Conservation (phyloP, 768 basidiomycete genomes). For the Naganishia friedmannii region DNA sequence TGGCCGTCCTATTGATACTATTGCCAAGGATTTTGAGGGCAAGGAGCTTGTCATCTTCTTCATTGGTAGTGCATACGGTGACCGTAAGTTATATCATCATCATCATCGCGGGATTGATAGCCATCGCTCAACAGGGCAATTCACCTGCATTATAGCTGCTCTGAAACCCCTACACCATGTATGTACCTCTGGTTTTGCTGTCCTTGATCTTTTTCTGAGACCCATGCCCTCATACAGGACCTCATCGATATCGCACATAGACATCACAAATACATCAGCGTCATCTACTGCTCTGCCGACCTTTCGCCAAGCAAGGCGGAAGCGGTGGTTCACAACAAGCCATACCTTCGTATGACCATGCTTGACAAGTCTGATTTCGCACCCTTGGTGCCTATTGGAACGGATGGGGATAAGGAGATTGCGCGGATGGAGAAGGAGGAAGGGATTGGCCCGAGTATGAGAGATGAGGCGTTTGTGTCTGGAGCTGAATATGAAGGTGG, state of each 20-base stretch:
- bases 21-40: conserved; percentile 40
- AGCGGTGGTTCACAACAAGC: conserved; percentile 38
- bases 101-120: not conserved
- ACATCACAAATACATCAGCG: conserved; percentile 36
- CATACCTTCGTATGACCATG: conserved; percentile 45
- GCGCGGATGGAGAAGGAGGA: conserved; percentile 31
- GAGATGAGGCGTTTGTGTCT: conserved; percentile 49
- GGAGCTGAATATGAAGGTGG: conserved; percentile 49
- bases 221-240: conserved; percentile 28
- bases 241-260: conserved; percentile 36
- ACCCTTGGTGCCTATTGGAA: conserved; percentile 34
- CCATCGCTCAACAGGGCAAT: no score
- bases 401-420: conserved; percentile 31
- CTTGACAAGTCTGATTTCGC: conserved; percentile 50
- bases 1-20: conserved; percentile 40
- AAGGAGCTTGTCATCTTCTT: conserved; percentile 48
- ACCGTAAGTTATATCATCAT: conserved; percentile 7
- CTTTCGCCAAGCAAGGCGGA: conserved; percentile 32
- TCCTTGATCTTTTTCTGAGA: not conserved
- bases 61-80: conserved; percentile 45
- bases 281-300: conserved; percentile 50
- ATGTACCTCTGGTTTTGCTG: not conserved
- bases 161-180: conserved; percentile 37
- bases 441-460: conserved; percentile 43
- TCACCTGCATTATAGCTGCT: conserved; percentile 1